phyloP scores from a whole-genome alignment of 805 yeast species.

The Yamadazyma philogaea region DNA sequence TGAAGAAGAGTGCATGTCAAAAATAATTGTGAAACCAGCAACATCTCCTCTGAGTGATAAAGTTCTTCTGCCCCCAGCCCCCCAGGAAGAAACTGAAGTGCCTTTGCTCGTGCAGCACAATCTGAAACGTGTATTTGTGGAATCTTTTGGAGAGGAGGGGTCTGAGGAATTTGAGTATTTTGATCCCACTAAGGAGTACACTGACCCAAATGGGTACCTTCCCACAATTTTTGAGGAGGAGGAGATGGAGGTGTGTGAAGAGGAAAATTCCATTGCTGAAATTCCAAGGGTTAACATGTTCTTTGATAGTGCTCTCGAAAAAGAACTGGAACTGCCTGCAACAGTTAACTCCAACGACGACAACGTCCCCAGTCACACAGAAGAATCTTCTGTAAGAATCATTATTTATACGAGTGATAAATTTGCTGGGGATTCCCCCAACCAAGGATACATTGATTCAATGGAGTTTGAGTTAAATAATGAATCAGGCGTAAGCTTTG shows the following conservation, averaged over 20 bases:
- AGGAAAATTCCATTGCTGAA: no score
- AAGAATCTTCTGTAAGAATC: neutral
- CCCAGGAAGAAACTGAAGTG: no score
- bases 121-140: neutral
- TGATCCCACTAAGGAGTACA: neutral
- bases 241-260: neutral
- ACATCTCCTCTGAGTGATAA: neutral
- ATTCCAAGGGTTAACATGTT: no score
- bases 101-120: no score
- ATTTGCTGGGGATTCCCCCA: no score
- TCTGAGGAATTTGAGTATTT: neutral
- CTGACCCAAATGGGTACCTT: neutral
- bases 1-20: neutral
- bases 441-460: neutral
- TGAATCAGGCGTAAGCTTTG: neutral
- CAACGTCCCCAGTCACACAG: no score
- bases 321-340: no score
- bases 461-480: no score
- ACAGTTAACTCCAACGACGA: no score
- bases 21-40: neutral
- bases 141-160: neutral
- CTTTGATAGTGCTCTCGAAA: no score
- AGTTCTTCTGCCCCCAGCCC: neutral
- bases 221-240: neutral
- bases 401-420: no score